phyloP scores from a whole-genome alignment of 768 basidiomycete genomes.

The Hemileccinum impolitum region DNA sequence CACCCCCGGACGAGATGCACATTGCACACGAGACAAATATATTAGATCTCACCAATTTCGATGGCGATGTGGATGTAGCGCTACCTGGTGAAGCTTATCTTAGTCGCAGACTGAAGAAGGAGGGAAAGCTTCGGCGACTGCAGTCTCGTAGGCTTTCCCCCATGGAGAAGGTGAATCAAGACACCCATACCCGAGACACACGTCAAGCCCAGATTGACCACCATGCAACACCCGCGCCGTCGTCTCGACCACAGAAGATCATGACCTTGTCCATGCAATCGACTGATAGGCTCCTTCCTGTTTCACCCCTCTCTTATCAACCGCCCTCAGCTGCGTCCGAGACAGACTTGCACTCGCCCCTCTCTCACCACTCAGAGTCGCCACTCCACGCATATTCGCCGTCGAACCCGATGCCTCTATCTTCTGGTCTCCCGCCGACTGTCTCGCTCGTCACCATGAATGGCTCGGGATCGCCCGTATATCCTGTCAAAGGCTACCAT shows the following conservation, averaged over 20 bases:
- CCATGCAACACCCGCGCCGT: neutral
- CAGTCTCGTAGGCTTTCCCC: constrained; percentile 34
- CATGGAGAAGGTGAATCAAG: constrained; percentile 11
- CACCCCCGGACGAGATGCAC: constrained; percentile 29
- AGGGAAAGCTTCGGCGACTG: constrained; percentile 58
- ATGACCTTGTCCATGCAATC: constrained; percentile 14
- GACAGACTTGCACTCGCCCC: constrained; percentile 9
- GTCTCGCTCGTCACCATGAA: constrained; percentile 2
- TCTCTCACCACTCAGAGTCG: constrained; percentile 9
- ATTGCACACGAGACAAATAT: constrained; percentile 47
- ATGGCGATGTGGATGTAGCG: constrained; percentile 64
- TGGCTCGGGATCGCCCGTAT: neutral
- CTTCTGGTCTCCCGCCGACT: constrained; percentile 2
- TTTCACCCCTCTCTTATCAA: constrained; percentile 20
- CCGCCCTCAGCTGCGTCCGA: constrained; percentile 11
- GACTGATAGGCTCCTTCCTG: constrained; percentile 17
- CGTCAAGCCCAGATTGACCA: neutral
- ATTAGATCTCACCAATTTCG: constrained; percentile 72
- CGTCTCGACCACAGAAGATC: neutral
- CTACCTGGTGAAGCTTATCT: constrained; percentile 56
- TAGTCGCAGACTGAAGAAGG: constrained; percentile 50
- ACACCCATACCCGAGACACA: neutral
- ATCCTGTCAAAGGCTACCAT: neutral
- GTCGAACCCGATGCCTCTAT: neutral
- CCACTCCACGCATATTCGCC: constrained; percentile 3